Base-by-base conservation (phyloP, 1,284 basidiomycete species). In the Pseudozyma sp. region DNA sequence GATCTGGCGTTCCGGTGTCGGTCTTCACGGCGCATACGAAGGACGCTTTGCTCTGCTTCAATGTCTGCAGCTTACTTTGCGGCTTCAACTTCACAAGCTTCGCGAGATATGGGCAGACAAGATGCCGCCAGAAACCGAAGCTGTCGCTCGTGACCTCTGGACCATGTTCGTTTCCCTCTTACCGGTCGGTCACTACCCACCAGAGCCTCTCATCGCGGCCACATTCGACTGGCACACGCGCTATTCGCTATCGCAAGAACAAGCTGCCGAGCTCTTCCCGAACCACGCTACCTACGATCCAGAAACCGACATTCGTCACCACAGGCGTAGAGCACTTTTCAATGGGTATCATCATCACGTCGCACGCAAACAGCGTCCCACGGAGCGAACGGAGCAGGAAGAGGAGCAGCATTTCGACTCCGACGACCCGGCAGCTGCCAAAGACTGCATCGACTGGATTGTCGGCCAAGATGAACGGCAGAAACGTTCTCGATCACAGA, bases 141-240 rank as follows among this genome's bases (percentile, higher is more conserved):
- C 71, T 4, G 56, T 78, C 2, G 76, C 78, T n/a, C 70, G 78
- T 16, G 79, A 81, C 24, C 64, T 80, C 0, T 81, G 79, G 79
- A 60, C 79, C 13, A 67, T 80, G 57, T 73, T 71, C 37, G 68
- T 80, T 13, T 77, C 78, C 1, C 58, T 56, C 8, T 52, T 69
- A 5, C 63, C 68, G 11, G 55, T 63, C 11, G 68, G 63, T 8
- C 58, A 75, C 19, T 75, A 56, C 39, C 72, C 72, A 14, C 67
- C 72, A 1, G 72, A 75, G 46, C 72, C 72, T 5, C 60, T 75
- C 29, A 66, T 75, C n/a, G 68, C 72, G 3, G 71, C 71, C 11
- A 74, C 71, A 0, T 74, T 74, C 43, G 71, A 74, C 40, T 74
- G 70, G 70, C 70, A 73, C 19, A 73, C 65, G 5, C 70, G 65